Conservation (phyloP, 202 grass and related monocot species). For the Setaria italica region DNA sequence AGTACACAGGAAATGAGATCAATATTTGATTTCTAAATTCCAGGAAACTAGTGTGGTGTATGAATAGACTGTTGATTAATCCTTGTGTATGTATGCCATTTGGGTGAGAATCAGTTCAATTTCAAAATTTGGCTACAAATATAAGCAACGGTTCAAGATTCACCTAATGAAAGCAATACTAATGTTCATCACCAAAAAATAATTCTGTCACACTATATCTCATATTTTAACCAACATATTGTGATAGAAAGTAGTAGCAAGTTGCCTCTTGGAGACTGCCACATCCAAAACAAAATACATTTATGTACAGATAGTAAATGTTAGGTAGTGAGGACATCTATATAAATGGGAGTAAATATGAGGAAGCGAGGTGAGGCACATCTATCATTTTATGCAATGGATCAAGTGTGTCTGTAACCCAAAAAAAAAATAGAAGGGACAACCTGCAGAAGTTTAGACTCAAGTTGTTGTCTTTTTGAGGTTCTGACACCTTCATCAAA, state of each 20-base stretch:
- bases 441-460: conserved; percentile 93
- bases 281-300: neutral
- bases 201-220: neutral
- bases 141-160: neutral
- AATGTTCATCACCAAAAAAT: neutral
- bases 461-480: conserved; percentile 87
- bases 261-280: neutral
- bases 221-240: neutral
- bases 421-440: conserved; percentile 1
- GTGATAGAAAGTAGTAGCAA: neutral
- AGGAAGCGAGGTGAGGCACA: conserved; percentile 5
- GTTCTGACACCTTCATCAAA: conserved; percentile 97
- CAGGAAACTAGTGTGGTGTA: neutral
- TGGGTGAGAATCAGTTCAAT: neutral
- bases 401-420: neutral
- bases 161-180: neutral
- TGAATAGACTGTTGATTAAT: neutral
- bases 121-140: neutral
- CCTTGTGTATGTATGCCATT: neutral
- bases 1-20: conserved; percentile 12
- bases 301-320: neutral
- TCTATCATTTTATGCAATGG: conserved; percentile 9
- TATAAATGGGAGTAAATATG: neutral
- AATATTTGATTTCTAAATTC: conserved; percentile 16
- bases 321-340: neutral